A percentile compares a stretch with the other conserved stretches of the same genome.
Evolutionary conservation across 1,284 basidiomycete species (phyloP).

Genomic region (Neolentinus lepideus): DNA sequence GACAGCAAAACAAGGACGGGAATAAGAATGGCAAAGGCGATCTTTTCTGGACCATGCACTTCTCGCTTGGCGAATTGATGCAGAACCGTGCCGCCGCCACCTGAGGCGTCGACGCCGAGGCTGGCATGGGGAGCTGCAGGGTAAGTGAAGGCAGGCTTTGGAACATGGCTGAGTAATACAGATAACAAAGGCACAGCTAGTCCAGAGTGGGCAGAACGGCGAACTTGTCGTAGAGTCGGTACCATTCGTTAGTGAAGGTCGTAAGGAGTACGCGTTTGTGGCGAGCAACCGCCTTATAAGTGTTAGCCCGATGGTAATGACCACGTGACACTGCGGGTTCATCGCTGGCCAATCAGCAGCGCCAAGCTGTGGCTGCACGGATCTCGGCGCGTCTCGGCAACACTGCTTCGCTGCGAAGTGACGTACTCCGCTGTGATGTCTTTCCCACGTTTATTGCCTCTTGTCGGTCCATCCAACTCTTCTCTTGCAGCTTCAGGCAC

Average conservation of each 20-base stretch:
- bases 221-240: conserved; percentile 14
- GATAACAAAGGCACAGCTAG: conserved; percentile 38
- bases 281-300: neutral
- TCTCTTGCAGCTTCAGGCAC: no score
- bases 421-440: neutral
- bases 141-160: conserved; percentile 25
- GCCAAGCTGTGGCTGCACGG: neutral
- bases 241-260: conserved; percentile 20
- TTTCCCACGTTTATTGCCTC: neutral
- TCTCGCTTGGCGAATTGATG: conserved; percentile 24
- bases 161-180: conserved; percentile 37
- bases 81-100: neutral
- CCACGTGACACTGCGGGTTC: neutral
- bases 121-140: conserved; percentile 8
- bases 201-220: conserved; percentile 25
- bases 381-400: neutral
- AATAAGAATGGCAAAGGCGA: conserved; percentile 47
- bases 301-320: neutral
- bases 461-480: neutral
- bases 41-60: conserved; percentile 26
- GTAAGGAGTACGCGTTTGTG: neutral
- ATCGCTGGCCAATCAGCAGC: neutral
- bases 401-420: neutral
- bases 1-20: conserved; percentile 55
- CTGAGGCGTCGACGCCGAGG: conserved; percentile 1